Conservation (phyloP, 148 eudicot genomes). For the Talinum fruticosum region DNA sequence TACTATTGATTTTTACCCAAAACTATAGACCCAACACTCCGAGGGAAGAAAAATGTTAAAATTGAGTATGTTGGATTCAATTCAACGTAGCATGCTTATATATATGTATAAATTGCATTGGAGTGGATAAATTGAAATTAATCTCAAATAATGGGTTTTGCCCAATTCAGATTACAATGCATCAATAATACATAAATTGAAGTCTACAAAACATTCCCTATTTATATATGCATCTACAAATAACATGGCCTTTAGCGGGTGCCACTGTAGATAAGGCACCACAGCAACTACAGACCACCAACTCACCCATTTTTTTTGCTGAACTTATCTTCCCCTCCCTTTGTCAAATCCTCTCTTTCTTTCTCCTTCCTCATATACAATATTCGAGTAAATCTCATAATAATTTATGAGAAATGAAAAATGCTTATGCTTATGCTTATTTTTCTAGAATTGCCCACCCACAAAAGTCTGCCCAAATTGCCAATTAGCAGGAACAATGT, state of each 20-base stretch:
- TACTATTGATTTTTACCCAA: too few relatives aligned
- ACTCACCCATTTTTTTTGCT: background rate
- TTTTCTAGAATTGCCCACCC: background rate
- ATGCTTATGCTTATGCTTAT: background rate
- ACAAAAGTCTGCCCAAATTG: background rate
- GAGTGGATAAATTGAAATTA: background rate
- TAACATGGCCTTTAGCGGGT: slow-evolving; percentile 3
- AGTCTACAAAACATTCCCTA: slow-evolving; percentile 3
- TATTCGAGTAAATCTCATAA: background rate
- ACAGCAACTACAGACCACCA: background rate
- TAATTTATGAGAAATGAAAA: background rate
- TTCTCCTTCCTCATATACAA: background rate
- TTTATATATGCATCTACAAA: background rate
- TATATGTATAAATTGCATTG: too few relatives aligned
- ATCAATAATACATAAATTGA: background rate
- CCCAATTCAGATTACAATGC: slow-evolving; percentile 2
- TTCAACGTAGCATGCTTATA: too few relatives aligned
- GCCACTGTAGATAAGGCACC: slow-evolving; percentile 4
- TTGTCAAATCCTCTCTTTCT: background rate
- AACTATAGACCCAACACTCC: too few relatives aligned
- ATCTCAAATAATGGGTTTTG: background rate
- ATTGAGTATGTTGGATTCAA: too few relatives aligned
- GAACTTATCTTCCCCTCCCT: background rate
- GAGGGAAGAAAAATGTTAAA: too few relatives aligned
- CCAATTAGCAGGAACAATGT: slow-evolving; percentile 2